Evolutionary conservation across 108 stramenopile species (phyloP).

Genomic region (Fragilariopsis cylindrus): DNA sequence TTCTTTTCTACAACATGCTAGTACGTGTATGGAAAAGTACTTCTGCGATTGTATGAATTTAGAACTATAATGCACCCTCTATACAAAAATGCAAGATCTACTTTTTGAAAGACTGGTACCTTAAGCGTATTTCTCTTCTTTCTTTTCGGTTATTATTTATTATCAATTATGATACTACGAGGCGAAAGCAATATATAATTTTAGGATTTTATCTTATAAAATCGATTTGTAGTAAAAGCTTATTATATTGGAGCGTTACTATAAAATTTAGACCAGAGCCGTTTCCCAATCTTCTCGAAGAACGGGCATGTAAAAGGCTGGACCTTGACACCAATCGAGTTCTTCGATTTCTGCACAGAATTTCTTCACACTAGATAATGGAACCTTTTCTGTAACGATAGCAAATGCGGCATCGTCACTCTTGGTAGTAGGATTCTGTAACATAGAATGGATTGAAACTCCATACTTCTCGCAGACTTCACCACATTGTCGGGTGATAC

Average conservation of each 20-base stretch:
- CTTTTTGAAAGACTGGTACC: too few species aligned
- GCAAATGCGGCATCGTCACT: constrained; percentile 81
- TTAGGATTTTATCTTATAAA: neutral
- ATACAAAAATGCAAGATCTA: too few species aligned
- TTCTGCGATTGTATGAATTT: too few species aligned
- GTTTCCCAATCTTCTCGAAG: constrained; percentile 68
- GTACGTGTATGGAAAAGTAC: too few species aligned
- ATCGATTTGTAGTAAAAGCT: neutral
- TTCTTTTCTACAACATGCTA: too few species aligned
- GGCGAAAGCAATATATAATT: neutral
- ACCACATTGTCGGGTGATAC: constrained; percentile 83
- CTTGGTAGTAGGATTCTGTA: constrained; percentile 81
- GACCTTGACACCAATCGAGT: constrained; percentile 81
- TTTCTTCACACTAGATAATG: constrained; percentile 57
- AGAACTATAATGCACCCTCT: too few species aligned
- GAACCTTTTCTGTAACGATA: constrained; percentile 83
- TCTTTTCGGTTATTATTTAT: too few species aligned
- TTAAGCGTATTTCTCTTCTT: too few species aligned
- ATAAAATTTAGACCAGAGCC: constrained; percentile 19
- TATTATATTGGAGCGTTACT: neutral
- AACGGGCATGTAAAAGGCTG: constrained; percentile 86
- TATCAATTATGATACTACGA: too few species aligned
- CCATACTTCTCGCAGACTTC: constrained; percentile 83
- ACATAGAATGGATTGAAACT: constrained; percentile 84
- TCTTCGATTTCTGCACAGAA: constrained; percentile 75